phyloP scores from a whole-genome alignment of 129 eudicot genomes.

The Calendula officinalis region DNA sequence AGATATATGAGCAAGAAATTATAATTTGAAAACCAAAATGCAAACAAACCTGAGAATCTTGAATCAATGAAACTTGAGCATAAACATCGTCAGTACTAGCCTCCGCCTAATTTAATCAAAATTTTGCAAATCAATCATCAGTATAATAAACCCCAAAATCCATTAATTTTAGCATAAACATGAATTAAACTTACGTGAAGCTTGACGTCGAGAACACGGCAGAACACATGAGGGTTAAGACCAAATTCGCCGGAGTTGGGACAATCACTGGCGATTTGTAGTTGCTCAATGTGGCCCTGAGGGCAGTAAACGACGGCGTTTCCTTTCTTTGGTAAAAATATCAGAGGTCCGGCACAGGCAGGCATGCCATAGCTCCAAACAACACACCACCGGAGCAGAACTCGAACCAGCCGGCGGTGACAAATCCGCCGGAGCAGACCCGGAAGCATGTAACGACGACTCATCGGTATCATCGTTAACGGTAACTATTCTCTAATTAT shows the following conservation, averaged over 20 bases:
- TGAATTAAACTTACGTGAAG: conserved; percentile 65
- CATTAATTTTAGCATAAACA: background rate
- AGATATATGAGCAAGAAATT: too few species aligned
- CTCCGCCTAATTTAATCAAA: conserved; percentile 57
- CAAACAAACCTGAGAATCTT: conserved; percentile 64
- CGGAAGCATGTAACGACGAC: conserved; percentile 30
- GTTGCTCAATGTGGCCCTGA: conserved; percentile 76
- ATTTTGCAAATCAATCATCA: background rate
- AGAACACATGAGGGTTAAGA: conserved; percentile 78
- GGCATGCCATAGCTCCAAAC: conserved; percentile 99
- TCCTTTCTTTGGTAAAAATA: conserved; percentile 77
- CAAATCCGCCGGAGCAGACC: conserved; percentile 32
- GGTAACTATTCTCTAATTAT: too few species aligned
- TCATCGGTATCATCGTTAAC: conserved; percentile 36
- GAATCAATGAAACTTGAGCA: conserved; percentile 76
- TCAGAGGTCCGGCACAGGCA: conserved; percentile 91
- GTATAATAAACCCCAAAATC: background rate
- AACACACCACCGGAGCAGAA: conserved; percentile 44
- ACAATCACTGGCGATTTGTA: conserved; percentile 36
- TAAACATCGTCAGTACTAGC: conserved; percentile 83
- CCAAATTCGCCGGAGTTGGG: conserved; percentile 31
- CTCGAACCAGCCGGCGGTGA: conserved; percentile 14
- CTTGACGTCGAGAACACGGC: conserved; percentile 84
- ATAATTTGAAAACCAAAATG: conserved; percentile 8
- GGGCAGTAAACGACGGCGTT: conserved; percentile 80